phyloP scores from a whole-genome alignment of 495 filamentous ascomycete species.

The Penicillium samsonianum region DNA sequence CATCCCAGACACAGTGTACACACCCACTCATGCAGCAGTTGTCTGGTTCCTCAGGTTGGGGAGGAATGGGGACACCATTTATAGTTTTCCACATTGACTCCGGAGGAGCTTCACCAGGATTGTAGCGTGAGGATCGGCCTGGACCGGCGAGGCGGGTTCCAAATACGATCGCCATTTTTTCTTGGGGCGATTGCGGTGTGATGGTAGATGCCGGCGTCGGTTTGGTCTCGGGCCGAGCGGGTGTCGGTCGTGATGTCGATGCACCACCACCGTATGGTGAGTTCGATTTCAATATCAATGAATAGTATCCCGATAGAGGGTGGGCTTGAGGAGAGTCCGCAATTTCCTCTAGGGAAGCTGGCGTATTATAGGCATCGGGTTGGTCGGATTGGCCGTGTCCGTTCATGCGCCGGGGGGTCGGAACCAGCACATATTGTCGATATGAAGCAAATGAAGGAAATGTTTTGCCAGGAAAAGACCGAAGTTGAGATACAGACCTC shows the following conservation, averaged over 20 bases:
- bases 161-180: constrained; percentile 72
- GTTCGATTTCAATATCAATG: constrained; percentile 35
- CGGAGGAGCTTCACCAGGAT: constrained; percentile 48
- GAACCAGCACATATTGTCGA: constrained; percentile 25
- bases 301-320: constrained; percentile 47
- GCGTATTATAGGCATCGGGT: constrained; percentile 16
- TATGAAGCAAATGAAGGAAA: constrained; percentile 1
- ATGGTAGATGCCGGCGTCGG: constrained; percentile 28
- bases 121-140: constrained; percentile 60
- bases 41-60: constrained; percentile 84
- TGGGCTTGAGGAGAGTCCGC: constrained; percentile 33
- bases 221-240: constrained; percentile 23
- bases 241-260: constrained; percentile 25
- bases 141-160: constrained; percentile 73
- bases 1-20: constrained; percentile 96
- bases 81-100: constrained; percentile 56
- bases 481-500: constrained; percentile 5
- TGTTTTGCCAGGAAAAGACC: not conserved
- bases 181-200: constrained; percentile 42
- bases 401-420: constrained; percentile 28
- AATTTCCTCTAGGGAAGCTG: constrained; percentile 15
- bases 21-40: constrained; percentile 99
- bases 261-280: constrained; percentile 32
- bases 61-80: constrained; percentile 80
- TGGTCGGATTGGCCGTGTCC: constrained; percentile 14